phyloP scores from a whole-genome alignment of 2,329 filamentous ascomycete species.

The Celoporthe dispersa region DNA sequence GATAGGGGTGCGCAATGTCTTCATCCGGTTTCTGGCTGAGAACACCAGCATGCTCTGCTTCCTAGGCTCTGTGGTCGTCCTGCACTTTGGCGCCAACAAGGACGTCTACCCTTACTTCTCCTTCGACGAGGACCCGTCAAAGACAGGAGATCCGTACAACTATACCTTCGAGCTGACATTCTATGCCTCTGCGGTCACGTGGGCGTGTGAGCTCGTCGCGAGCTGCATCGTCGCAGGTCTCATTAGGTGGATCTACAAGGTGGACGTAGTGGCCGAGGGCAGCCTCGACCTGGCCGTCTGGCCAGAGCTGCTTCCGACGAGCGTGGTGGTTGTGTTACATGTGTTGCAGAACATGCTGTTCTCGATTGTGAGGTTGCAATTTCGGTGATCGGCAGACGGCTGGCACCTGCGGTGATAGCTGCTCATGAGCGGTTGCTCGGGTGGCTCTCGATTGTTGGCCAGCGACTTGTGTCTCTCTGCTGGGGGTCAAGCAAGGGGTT shows the following conservation, averaged over 20 bases:
- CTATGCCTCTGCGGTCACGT: slow-evolving; percentile 65
- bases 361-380: slow-evolving; percentile 68
- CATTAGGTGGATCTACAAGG: slow-evolving; percentile 61
- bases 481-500: not conserved
- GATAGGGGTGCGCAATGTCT: slow-evolving; percentile 67
- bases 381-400: slow-evolving; percentile 41
- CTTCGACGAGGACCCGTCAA: slow-evolving; percentile 55
- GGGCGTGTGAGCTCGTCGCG: slow-evolving; percentile 68
- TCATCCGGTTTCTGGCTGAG: slow-evolving; percentile 69
- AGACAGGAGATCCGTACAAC: slow-evolving; percentile 44
- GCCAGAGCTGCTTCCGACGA: slow-evolving; percentile 70
- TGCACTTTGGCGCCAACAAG: slow-evolving; percentile 70
- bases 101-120: slow-evolving; percentile 72
- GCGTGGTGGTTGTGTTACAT: slow-evolving; percentile 68
- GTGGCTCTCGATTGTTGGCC: not conserved
- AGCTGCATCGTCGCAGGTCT: slow-evolving; percentile 63
- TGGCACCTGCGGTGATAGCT: not conserved
- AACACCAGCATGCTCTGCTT: slow-evolving; percentile 72
- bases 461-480: not conserved
- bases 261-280: slow-evolving; percentile 68
- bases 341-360: slow-evolving; percentile 76
- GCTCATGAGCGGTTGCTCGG: not conserved
- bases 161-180: slow-evolving; percentile 70
- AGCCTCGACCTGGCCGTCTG: slow-evolving; percentile 67
- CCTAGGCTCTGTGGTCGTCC: slow-evolving; percentile 65